A percentile compares a stretch with the other conserved stretches of the same genome.
Conservation (phyloP, 148 eudicot genomes). For the Gaultheria prostrata region DNA sequence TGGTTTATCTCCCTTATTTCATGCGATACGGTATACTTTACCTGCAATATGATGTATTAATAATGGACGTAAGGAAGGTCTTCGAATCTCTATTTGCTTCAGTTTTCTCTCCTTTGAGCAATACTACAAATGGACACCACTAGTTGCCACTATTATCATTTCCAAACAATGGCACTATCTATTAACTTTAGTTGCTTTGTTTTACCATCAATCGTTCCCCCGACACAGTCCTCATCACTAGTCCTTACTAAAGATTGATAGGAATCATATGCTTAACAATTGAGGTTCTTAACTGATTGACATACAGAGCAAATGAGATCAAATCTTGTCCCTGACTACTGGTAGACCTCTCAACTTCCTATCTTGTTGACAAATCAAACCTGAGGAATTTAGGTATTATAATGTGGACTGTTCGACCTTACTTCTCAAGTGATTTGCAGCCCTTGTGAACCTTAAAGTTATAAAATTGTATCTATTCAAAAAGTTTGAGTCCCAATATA, state of each 20-base stretch:
- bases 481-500: neutral
- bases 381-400: too few species aligned
- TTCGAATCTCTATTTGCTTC: neutral
- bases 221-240: too few species aligned
- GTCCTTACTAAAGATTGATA: too few species aligned
- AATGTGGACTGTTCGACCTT: neutral
- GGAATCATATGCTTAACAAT: too few species aligned
- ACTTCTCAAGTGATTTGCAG: neutral
- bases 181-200: too few species aligned
- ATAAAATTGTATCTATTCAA: neutral
- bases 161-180: neutral
- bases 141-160: neutral
- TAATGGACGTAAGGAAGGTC: neutral
- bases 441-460: neutral
- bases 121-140: neutral
- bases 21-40: constrained; percentile 56
- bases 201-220: too few species aligned
- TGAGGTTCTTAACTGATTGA: neutral
- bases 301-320: neutral
- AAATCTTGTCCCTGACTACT: neutral
- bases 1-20: constrained; percentile 77
- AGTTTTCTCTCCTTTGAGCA: neutral
- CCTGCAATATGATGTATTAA: constrained; percentile 36
- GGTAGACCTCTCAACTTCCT: too few species aligned
- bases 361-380: too few species aligned